Percentiles rank a stretch among this genome's conserved stretches.
Conservation (phyloP, 495 filamentous ascomycete genomes). For the Podospora pseudopauciseta region DNA sequence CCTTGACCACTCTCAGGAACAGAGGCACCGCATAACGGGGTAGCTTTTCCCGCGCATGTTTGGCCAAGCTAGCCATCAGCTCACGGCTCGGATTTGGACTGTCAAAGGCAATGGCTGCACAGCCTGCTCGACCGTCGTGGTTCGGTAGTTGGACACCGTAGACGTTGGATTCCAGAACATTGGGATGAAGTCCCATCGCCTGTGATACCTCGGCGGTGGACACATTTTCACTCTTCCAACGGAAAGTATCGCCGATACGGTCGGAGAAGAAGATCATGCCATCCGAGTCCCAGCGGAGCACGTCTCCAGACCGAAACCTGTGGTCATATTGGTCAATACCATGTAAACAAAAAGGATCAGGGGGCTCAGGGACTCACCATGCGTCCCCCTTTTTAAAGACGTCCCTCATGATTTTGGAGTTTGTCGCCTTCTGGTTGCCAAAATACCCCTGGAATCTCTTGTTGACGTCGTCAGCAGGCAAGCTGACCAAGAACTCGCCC, state of each 20-base stretch:
- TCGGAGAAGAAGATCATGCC: conserved; percentile 82
- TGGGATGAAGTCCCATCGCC: conserved; percentile 61
- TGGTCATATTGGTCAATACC: neutral
- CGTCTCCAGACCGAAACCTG: conserved; percentile 75
- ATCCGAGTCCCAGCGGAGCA: conserved; percentile 67
- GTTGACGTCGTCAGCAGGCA: conserved; percentile 62
- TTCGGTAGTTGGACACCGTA: conserved; percentile 80
- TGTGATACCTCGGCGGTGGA: conserved; percentile 78
- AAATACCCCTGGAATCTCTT: conserved; percentile 82
- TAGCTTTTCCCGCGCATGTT: conserved; percentile 51
- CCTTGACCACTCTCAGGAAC: conserved; percentile 64
- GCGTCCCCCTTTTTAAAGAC: conserved; percentile 78
- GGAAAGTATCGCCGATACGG: conserved; percentile 88
- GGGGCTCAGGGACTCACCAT: conserved; percentile 36
- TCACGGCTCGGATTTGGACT: conserved; percentile 25
- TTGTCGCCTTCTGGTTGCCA: conserved; percentile 66
- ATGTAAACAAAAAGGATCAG: neutral
- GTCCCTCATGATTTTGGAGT: conserved; percentile 72
- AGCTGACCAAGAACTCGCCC: conserved; percentile 71
- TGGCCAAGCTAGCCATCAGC: conserved; percentile 55
- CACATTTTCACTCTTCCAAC: conserved; percentile 96
- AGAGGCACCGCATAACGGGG: conserved; percentile 74
- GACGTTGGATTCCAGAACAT: conserved; percentile 77
- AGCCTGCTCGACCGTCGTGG: conserved; percentile 84
- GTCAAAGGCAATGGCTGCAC: conserved; percentile 63